phyloP scores from a whole-genome alignment of 257 asterid species.

The Cynanchum wilfordii region DNA sequence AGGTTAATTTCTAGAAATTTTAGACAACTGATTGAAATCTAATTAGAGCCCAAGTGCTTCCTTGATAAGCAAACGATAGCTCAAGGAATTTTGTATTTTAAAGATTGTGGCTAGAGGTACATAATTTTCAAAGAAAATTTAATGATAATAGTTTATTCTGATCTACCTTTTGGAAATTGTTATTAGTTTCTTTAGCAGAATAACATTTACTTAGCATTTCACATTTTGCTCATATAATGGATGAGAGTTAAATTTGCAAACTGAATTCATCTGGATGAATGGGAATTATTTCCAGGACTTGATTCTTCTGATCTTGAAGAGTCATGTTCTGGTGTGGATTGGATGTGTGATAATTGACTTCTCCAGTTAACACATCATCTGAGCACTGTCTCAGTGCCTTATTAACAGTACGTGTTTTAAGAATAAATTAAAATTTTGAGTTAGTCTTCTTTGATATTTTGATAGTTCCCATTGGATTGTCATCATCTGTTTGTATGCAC shows the following conservation, averaged over 20 bases:
- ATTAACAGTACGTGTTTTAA: not conserved
- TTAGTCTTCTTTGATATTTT: not conserved
- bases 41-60: not conserved
- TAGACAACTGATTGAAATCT: not conserved
- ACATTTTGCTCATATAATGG: not conserved
- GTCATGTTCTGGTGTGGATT: not conserved
- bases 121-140: not conserved
- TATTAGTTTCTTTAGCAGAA: not conserved
- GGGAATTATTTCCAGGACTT: not conserved
- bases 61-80: not conserved
- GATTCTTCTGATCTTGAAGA: not conserved
- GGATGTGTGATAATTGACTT: not conserved
- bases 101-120: not conserved
- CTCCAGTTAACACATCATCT: not conserved
- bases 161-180: not conserved
- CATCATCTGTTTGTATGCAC: constrained; percentile 18
- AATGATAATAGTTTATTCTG: not conserved
- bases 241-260: not conserved
- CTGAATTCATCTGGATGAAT: not conserved
- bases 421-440: not conserved
- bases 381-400: not conserved
- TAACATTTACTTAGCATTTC: not conserved
- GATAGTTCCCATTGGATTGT: not conserved
- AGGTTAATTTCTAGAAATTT: not conserved
- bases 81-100: not conserved